A percentile compares a stretch with the other conserved stretches of the same genome.
phyloP scores from a whole-genome alignment of 805 yeast species.

The Cephaloascus albidus region DNA sequence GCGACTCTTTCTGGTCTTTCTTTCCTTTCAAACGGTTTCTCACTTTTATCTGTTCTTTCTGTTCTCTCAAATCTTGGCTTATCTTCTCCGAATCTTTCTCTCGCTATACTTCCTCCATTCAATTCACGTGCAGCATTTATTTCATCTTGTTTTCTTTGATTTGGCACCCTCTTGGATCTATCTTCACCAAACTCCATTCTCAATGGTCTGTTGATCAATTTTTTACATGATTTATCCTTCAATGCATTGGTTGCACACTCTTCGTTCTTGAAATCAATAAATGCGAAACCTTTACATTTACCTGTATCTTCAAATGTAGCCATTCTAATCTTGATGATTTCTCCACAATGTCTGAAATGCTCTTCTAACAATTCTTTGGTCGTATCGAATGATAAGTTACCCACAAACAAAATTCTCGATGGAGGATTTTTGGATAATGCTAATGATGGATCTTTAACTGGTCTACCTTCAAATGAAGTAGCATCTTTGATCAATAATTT shows the following conservation, averaged over 20 bases:
- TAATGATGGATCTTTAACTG: constrained; percentile 40
- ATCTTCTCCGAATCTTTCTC: constrained; percentile 1
- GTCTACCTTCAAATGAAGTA: constrained; percentile 80
- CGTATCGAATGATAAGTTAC: constrained; percentile 88
- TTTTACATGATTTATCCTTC: constrained; percentile 57
- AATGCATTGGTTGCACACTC: constrained; percentile 80
- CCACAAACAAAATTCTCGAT: constrained; percentile 80
- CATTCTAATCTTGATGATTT: constrained; percentile 77
- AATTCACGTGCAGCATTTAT: constrained; percentile 10
- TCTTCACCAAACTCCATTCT: constrained; percentile 94
- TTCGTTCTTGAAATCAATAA: constrained; percentile 75
- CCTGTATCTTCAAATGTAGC: constrained; percentile 97
- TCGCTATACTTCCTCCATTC: constrained; percentile 1
- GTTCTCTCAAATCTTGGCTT: constrained; percentile 1
- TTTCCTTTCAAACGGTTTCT: constrained; percentile 6
- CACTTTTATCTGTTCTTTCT: constrained; percentile 4
- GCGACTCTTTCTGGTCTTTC: constrained; percentile 6
- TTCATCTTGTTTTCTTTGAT: constrained; percentile 16
- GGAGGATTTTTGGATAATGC: constrained; percentile 71
- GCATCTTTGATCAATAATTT: constrained; percentile 79
- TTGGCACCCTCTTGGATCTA: constrained; percentile 69
- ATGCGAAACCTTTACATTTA: constrained; percentile 94
- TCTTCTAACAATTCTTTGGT: constrained; percentile 68
- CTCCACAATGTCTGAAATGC: constrained; percentile 89
- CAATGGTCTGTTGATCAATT: constrained; percentile 62